phyloP scores from a whole-genome alignment of 192 early-diverging fungal species.

The Globomyces pollinis-pini region DNA sequence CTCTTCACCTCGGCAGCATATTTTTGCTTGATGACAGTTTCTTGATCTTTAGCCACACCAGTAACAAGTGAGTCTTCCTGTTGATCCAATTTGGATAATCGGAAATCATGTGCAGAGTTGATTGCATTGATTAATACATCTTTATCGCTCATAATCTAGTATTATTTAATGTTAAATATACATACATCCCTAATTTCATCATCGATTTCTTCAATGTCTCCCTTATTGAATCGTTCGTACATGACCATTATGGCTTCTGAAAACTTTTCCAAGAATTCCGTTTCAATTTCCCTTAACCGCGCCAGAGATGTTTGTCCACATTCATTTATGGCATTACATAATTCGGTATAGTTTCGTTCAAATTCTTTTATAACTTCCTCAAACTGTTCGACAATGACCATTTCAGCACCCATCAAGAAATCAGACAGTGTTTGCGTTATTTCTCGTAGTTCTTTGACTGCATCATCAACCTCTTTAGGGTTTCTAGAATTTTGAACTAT shows the following conservation, averaged over 20 bases:
- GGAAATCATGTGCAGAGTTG: slow-evolving; percentile 53
- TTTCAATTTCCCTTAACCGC: slow-evolving; percentile 49
- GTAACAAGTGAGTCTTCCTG: slow-evolving; percentile 50
- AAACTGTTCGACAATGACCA: slow-evolving; percentile 56
- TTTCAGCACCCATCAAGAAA: slow-evolving; percentile 41
- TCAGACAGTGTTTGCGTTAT: slow-evolving; percentile 34
- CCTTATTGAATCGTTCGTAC: slow-evolving; percentile 51
- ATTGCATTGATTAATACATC: slow-evolving; percentile 50
- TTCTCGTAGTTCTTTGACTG: slow-evolving; percentile 33
- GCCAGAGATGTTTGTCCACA: slow-evolving; percentile 40
- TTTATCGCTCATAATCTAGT: slow-evolving; percentile 51
- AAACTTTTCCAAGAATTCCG: slow-evolving; percentile 50
- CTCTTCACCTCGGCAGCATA: slow-evolving; percentile 44
- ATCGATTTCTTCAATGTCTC: slow-evolving; percentile 45
- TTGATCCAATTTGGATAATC: slow-evolving; percentile 43
- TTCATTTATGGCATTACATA: slow-evolving; percentile 38
- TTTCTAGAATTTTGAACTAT: slow-evolving; percentile 32
- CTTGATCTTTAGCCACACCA: slow-evolving; percentile 41
- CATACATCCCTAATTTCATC: slow-evolving; percentile 37
- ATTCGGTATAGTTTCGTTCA: slow-evolving; percentile 54
- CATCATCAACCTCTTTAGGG: slow-evolving; percentile 41
- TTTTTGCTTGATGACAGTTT: slow-evolving; percentile 30
- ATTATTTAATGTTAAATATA: not conserved
- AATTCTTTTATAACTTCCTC: slow-evolving; percentile 58
- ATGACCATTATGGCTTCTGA: slow-evolving; percentile 39